Evolutionary conservation across 139 green algal genomes (phyloP), one percentile per base, ranked within the genome.

Genomic region (Chlamydomonas schloesseri): DNA sequence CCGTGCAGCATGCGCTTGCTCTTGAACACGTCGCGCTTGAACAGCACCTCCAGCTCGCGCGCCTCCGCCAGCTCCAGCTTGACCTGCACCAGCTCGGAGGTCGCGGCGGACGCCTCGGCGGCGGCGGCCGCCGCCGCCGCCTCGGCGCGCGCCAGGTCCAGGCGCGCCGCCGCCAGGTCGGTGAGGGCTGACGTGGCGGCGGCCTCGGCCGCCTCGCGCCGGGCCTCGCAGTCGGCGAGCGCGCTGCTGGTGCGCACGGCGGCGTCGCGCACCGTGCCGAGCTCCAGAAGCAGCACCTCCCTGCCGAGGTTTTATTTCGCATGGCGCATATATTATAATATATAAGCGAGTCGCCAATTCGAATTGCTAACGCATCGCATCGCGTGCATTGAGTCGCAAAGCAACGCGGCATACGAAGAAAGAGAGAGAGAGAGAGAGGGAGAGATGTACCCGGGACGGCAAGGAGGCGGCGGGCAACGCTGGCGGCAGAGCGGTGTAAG

Each of bases 31-130:
- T 69, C 62, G 17, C 62, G 62, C 11, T 23, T 47, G 55, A 81
- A 81, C 58, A 82, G 58, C 75, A 37, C 29, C 58, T 37, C 75
- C 57, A 82, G 57, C 58, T 82, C 57, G 24, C 75, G 55, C 24
- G 75, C 57, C 58, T 58, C 74, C 21, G 55, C 74, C 50, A 81
- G 55, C 55, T 81, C 74, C 31, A 36, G 31, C 55, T 55, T 31
- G 9, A 33, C 34, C 11, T 53, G 29, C 42, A 33, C 74, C 74
- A 81, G 74, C 55, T 70, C 55, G n/a, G 24, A 18, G 17, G 20
- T 53, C 20, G 36, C 55, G 21, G 55, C 55, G 13, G 74, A 55
- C 1, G 28, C 17, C 46, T 50, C 71, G 23, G 46, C 42, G 71
- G 46, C 47, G 71, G 71, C 71, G 71, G 71, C 71, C 13, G 42